Base-by-base conservation (phyloP, 306 rosid species). In the Quercus mongolica region DNA sequence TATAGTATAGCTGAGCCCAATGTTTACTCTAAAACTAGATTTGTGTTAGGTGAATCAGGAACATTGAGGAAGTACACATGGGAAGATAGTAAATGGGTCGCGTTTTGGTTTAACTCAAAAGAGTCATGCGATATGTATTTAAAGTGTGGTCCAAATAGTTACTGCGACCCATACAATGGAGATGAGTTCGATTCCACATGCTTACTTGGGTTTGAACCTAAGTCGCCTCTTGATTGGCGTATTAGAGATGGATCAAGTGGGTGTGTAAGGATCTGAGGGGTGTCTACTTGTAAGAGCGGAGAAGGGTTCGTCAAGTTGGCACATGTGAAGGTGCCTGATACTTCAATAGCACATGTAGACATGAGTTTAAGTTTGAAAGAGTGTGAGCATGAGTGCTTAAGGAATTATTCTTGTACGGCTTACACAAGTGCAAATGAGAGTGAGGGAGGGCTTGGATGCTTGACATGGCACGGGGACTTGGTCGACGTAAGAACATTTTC, bases 241-340 rank as follows among this genome's bases (percentile, higher is more conserved):
- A 44, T 91, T 1, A 78, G 97, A 76, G 92, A 91, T 25, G 81
- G 86, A 64, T 79, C 90, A 14, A 88, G 87, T 28, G 98, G 98
- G 77, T 94, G 98, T 56, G 78, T 81, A 28, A 85, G 90, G 78
- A 86, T 74, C 54, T 8, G 52, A 0, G 87, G 84, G 6, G 85
- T n/a, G 20, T 87, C 89, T 18, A 89, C 7, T 5, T 33, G 38
- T 33, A 33, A 33, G 0, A 88, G 79, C 7, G 93, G 96, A 1
- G 98, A 94, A 51, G 96, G 96, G 38, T 94, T 94, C 25, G 87
- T 89, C 80, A 78, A 71, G 77, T 25, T 89, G 55, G 30, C 71
- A 10, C 78, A 51, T 61, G 89, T 93, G 70, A 93, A 93, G 82
- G 85, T 84, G 19, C 96, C 97, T 0, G 91, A 93, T 58, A 86